A percentile compares a stretch with the other conserved stretches of the same genome.
Evolutionary conservation across 176 grass and related monocot genomes (phyloP).

Genomic region (Miscanthus lutarioriparius): DNA sequence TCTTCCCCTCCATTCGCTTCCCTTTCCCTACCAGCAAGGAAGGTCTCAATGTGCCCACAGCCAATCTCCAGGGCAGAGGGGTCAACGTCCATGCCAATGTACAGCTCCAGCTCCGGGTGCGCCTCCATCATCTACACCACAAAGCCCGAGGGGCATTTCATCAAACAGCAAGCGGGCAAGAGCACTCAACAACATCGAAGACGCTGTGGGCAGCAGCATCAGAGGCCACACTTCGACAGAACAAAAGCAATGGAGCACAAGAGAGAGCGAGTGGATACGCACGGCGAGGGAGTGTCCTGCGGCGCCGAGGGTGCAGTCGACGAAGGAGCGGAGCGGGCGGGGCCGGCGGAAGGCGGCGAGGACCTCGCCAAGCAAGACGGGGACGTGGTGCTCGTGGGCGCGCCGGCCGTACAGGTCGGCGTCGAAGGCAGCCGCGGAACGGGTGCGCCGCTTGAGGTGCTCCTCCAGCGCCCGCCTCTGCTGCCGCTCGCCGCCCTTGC

Average conservation of each 20-base stretch:
- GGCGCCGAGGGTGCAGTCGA: conserved; percentile 93
- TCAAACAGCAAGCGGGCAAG: conserved; percentile 37
- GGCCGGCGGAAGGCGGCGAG: conserved; percentile 58
- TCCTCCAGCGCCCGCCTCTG: conserved; percentile 36
- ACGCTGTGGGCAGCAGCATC: fast-evolving
- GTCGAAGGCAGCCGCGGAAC: conserved; percentile 68
- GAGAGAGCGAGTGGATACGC: background rate
- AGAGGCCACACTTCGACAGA: background rate
- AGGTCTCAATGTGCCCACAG: conserved; percentile 49
- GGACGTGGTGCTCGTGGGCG: conserved; percentile 57
- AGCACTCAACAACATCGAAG: background rate
- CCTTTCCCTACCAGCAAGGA: conserved; percentile 40
- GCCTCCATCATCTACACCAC: conserved; percentile 75
- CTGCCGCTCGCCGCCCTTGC: conserved; percentile 33
- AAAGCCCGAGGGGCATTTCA: conserved; percentile 24
- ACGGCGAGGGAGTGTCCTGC: conserved; percentile 82
- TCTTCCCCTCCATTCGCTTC: background rate
- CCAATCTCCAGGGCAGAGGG: conserved; percentile 61
- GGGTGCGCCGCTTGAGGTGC: conserved; percentile 75
- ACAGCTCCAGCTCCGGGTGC: conserved; percentile 84
- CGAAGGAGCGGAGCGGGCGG: conserved; percentile 69
- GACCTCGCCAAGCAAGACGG: conserved; percentile 77
- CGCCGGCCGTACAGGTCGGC: conserved; percentile 53
- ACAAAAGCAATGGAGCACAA: background rate
- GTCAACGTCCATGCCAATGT: conserved; percentile 90